A percentile compares a stretch with the other conserved stretches of the same genome.
These are phyloP conservation scores for Aspergillus terreus DNA, from an alignment of 2,329 filamentous ascomycete genomes.

Conservation along the genomic window DNA sequence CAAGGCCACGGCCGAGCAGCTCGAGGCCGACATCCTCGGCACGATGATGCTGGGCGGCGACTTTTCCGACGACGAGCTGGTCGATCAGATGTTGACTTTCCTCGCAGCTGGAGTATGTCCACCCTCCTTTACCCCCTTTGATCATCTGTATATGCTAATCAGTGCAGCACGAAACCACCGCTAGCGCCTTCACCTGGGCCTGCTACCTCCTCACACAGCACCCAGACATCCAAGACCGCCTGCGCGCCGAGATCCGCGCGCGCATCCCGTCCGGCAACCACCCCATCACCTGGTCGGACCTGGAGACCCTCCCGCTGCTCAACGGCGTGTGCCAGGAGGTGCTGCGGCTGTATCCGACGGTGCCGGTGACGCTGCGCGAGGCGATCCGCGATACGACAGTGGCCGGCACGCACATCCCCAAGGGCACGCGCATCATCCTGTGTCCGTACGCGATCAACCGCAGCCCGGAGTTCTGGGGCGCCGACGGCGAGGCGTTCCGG, in stretches of 20 bases:
- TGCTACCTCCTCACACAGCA: slow-evolving; percentile 51
- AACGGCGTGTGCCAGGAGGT: slow-evolving; percentile 75
- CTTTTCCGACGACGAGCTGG: slow-evolving; percentile 37
- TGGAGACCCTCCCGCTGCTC: slow-evolving; percentile 55
- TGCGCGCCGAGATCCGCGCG: slow-evolving; percentile 50
- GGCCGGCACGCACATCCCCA: slow-evolving; percentile 61
- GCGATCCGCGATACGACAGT: slow-evolving; percentile 51
- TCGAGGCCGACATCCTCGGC: slow-evolving; percentile 36
- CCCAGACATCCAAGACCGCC: slow-evolving; percentile 45
- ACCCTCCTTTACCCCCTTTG: too few species aligned
- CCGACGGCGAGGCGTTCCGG: slow-evolving; percentile 66
- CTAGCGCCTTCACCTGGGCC: slow-evolving; percentile 52
- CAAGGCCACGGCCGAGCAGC: slow-evolving; percentile 36
- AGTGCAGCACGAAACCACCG: slow-evolving; percentile 53
- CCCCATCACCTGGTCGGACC: slow-evolving; percentile 26
- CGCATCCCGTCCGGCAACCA: slow-evolving; percentile 40
- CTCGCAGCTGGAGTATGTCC: slow-evolving; percentile 36
- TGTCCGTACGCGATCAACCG: slow-evolving; percentile 68
- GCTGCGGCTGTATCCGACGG: slow-evolving; percentile 47
- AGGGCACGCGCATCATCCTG: slow-evolving; percentile 67
- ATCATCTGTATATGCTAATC: slow-evolving; percentile 13
- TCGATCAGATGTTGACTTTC: slow-evolving; percentile 42
- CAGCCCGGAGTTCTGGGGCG: slow-evolving; percentile 67
- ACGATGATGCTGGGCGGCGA: slow-evolving; percentile 36
- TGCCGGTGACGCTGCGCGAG: slow-evolving; percentile 39